These are phyloP conservation scores for Lachnellula hyalina DNA, from an alignment of 2,329 filamentous ascomycete genomes.

Conservation along the genomic window DNA sequence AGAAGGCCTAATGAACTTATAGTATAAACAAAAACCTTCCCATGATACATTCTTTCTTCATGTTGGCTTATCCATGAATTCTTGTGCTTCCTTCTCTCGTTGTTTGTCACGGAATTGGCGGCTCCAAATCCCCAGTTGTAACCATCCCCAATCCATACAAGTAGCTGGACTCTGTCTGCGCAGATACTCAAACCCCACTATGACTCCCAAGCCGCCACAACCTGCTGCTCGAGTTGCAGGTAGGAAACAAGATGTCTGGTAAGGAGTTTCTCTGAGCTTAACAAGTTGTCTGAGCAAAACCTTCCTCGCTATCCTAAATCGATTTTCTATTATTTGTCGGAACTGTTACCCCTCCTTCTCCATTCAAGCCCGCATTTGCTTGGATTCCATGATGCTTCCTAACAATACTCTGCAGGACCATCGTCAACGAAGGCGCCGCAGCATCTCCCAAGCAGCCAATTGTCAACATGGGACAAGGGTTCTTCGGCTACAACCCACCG, in stretches of 20 bases:
- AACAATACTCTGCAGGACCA: constrained; percentile 43
- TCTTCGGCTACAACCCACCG: constrained; percentile 93
- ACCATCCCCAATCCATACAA: background rate
- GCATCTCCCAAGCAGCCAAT: constrained; percentile 59
- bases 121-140: background rate
- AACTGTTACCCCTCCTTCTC: background rate
- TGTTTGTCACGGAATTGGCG: constrained; percentile 6
- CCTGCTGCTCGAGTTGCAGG: constrained; percentile 49
- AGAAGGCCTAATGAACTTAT: background rate
- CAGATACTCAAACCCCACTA: constrained; percentile 19
- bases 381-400: background rate
- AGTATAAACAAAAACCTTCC: background rate
- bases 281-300: background rate
- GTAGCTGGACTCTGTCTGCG: constrained; percentile 7
- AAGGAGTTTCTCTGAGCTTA: constrained; percentile 14
- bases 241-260: constrained; percentile 55
- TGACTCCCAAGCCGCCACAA: constrained; percentile 35
- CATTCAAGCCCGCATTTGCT: background rate
- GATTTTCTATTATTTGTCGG: background rate
- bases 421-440: constrained; percentile 61
- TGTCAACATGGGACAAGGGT: constrained; percentile 62
- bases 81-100: constrained; percentile 4
- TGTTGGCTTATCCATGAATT: constrained; percentile 9
- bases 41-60: background rate
- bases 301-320: background rate